These are phyloP conservation scores for Colletotrichum sp. DNA, from an alignment of 2,329 filamentous ascomycete genomes.

Conservation along the genomic window DNA sequence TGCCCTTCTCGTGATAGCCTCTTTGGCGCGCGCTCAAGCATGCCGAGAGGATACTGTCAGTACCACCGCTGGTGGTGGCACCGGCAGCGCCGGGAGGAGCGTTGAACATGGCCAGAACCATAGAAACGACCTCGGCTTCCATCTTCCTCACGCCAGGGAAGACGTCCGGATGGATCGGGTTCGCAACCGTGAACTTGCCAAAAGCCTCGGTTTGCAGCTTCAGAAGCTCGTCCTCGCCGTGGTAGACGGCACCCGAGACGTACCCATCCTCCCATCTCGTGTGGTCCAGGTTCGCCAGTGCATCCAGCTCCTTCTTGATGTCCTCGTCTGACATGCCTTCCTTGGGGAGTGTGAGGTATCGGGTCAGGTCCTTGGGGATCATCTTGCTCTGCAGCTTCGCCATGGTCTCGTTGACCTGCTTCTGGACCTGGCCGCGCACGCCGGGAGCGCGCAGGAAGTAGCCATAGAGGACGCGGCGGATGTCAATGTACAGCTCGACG, in stretches of 20 bases:
- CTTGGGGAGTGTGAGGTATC: conserved; percentile 79
- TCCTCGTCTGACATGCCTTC: conserved; percentile 83
- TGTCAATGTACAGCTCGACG: conserved; percentile 73
- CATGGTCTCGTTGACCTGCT: conserved; percentile 81
- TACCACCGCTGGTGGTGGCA: conserved; percentile 90
- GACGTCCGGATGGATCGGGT: conserved; percentile 97
- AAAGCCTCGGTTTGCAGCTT: conserved; percentile 91
- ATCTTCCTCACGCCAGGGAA: conserved; percentile 98
- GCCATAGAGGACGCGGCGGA: conserved; percentile 79
- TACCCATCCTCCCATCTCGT: conserved; percentile 96
- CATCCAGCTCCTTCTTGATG: conserved; percentile 79
- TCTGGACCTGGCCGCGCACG: conserved; percentile 83
- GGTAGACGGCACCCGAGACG: conserved; percentile 95
- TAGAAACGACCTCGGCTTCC: conserved; percentile 97
- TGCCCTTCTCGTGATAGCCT: conserved; percentile 81
- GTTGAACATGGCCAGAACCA: conserved; percentile 87
- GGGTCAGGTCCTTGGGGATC: conserved; percentile 73
- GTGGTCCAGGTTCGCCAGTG: conserved; percentile 85
- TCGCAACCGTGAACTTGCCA: conserved; percentile 91
- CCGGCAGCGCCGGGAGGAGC: conserved; percentile 85
- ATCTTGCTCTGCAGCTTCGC: conserved; percentile 85
- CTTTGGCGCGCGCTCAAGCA: conserved; percentile 90
- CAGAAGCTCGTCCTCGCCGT: conserved; percentile 83
- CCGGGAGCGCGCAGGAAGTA: conserved; percentile 87
- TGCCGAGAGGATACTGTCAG: conserved; percentile 96